Base-by-base conservation (phyloP, 2,329 filamentous ascomycete species). In the Fusarium devonianum region DNA sequence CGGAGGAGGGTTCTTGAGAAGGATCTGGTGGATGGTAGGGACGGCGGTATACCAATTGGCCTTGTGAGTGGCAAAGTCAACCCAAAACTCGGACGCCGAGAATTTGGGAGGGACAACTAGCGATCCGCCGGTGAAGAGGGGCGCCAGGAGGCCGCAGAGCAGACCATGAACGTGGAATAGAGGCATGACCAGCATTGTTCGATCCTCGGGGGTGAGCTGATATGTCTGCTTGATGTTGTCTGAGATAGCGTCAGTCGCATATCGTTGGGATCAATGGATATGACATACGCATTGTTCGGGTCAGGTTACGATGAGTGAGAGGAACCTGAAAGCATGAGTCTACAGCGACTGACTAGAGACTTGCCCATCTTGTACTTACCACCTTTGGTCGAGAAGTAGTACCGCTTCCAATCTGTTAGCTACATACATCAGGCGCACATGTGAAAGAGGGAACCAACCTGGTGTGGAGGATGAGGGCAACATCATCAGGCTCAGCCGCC, bases 21-120 rank as follows among this genome's bases (percentile, higher is more conserved):
- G 79, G 64, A 96, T 93, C 68, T 94, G 90, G 71, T 95, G 91
- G 68, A 96, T 95, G 1, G 91, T 95, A 1, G 91, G 91, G n/a
- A 94, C 91, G 1, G 91, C 91, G 0, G 90, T 94, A 74, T 94
- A 96, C 91, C 91, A 96, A 70, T 90, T 96, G 18, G 90, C 91
- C 58, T 84, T 79, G 75, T 92, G 79, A 5, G 79, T 76, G 60
- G 79, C 79, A 65, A 94, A 94, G 69, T 94, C 87, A 17, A 73
- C 71, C 91, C 91, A 96, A 74, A 96, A 96, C 14, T 89, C 86
- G 2, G 83, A 82, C 7, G 91, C 90, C 4, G 89, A 93, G 80
- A 95, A 95, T 66, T 86, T 88, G 42, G 78, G 65, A 2, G 90
- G 90, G 5, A 95, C 87, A 48, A 96, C 79, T 53, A 92, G 88